phyloP scores from a whole-genome alignment of 2,329 filamentous ascomycete species.

The Xylariaceae sp. region DNA sequence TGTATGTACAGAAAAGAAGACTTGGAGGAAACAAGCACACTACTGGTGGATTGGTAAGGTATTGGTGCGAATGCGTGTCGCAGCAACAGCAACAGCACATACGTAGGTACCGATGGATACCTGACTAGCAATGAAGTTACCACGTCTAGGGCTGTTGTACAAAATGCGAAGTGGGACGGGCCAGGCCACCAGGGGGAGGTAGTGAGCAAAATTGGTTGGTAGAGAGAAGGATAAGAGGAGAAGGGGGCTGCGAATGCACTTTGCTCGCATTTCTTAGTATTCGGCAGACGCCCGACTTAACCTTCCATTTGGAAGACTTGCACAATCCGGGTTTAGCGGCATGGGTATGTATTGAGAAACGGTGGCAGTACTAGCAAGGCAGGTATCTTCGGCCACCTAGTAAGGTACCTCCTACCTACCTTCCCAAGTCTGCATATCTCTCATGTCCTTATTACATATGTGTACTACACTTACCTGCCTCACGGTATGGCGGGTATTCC shows the following conservation, averaged over 20 bases:
- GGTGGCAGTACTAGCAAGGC: conserved; percentile 4
- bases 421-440: conserved; percentile 3
- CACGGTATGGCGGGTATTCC: no score
- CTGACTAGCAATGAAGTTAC: conserved; percentile 23
- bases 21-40: neutral
- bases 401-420: conserved; percentile 7
- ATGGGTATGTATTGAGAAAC: neutral
- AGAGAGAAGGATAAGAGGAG: neutral
- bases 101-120: conserved; percentile 9
- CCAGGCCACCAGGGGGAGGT: neutral
- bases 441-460: conserved; percentile 10
- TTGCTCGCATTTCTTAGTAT: neutral
- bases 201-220: neutral
- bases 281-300: conserved; percentile 7
- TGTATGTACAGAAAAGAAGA: neutral
- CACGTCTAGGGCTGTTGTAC: conserved; percentile 14
- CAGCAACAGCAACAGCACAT: conserved; percentile 19
- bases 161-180: conserved; percentile 3
- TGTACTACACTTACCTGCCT: no score
- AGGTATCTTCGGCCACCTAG: no score
- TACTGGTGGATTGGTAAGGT: neutral
- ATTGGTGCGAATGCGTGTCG: conserved; percentile 13
- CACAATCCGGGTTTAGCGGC: conserved; percentile 18
- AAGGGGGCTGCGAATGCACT: conserved; percentile 11
- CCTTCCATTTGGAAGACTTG: conserved; percentile 16